These are phyloP conservation scores for Xerocomus potaroensis DNA, from an alignment of 768 basidiomycete species.

Conservation along the genomic window DNA sequence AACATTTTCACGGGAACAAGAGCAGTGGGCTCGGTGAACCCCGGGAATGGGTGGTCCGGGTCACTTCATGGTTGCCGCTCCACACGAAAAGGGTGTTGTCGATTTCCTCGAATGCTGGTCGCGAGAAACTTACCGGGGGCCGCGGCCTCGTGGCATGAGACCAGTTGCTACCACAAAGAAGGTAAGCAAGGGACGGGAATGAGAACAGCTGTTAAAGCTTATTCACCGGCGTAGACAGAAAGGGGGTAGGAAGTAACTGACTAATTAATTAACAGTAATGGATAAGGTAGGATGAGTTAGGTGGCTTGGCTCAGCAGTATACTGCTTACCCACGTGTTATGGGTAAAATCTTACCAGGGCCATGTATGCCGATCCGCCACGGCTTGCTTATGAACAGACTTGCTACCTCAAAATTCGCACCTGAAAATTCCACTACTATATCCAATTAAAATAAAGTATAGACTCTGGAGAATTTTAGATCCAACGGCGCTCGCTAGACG, in stretches of 20 bases:
- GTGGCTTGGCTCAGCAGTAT: neutral
- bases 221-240: slow-evolving; percentile 7
- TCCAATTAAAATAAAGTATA: slow-evolving; percentile 10
- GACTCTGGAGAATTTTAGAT: slow-evolving; percentile 4
- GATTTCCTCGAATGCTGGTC: neutral
- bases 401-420: neutral
- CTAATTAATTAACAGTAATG: slow-evolving; percentile 1
- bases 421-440: slow-evolving; percentile 1
- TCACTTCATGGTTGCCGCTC: neutral
- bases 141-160: slow-evolving; percentile 23
- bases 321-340: neutral
- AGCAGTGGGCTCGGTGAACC: neutral
- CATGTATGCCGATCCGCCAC: no score
- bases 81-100: slow-evolving; percentile 1
- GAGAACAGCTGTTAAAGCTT: slow-evolving; percentile 13
- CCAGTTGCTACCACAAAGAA: neutral
- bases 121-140: slow-evolving; percentile 3
- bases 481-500: slow-evolving; percentile 3
- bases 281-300: neutral
- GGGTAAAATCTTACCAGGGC: no score
- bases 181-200: slow-evolving; percentile 8
- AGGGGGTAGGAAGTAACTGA: neutral
- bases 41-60: neutral
- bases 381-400: neutral
- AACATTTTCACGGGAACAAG: neutral